Evolutionary conservation across 2,329 filamentous ascomycete genomes (phyloP).

Genomic region (Falciphora oryzae): DNA sequence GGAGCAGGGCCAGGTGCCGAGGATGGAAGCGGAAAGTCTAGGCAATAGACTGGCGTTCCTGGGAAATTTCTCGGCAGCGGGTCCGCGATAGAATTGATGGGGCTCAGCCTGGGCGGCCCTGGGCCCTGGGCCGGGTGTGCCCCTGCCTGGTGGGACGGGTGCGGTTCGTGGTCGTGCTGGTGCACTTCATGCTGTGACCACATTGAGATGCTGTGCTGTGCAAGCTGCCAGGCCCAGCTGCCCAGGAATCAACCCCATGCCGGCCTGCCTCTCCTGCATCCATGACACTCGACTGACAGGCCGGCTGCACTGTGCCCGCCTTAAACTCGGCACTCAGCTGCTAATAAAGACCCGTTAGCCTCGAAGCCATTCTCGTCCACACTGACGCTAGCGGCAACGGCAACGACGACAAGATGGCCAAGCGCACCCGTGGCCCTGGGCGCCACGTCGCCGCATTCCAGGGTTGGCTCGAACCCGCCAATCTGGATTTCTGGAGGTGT

Average conservation of each 20-base stretch:
- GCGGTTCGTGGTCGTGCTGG: background rate
- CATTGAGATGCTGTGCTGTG: background rate
- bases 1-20: too few relatives aligned
- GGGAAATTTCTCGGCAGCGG: background rate
- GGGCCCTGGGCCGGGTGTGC: too few relatives aligned
- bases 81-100: background rate
- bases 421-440: too few relatives aligned
- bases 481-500: too few relatives aligned
- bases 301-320: background rate
- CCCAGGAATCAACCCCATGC: background rate
- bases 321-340: background rate
- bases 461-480: too few relatives aligned
- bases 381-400: background rate
- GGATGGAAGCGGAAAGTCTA: too few relatives aligned
- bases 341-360: background rate
- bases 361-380: background rate
- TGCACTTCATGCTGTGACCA: background rate
- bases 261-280: too few relatives aligned
- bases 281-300: background rate
- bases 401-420: background rate
- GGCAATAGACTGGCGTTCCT: background rate
- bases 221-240: background rate
- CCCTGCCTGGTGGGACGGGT: background rate
- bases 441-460: too few relatives aligned
- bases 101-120: too few relatives aligned